A percentile compares a stretch with the other conserved stretches of the same genome.
Evolutionary conservation across 768 basidiomycete species (phyloP).

Genomic region (Amanita inopinata): DNA sequence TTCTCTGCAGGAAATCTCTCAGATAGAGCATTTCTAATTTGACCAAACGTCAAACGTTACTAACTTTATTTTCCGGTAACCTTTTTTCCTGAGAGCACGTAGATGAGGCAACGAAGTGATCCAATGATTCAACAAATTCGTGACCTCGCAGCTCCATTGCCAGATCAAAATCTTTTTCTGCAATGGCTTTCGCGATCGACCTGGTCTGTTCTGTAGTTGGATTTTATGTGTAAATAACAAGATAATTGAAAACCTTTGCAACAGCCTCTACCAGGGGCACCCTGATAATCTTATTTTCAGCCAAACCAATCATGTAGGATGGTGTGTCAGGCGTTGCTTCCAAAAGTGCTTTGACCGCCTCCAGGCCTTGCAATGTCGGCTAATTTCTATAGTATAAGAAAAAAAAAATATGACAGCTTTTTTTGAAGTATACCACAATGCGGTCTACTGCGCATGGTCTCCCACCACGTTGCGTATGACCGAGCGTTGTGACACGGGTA

Average conservation of each 20-base stretch:
- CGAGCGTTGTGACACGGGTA: slow-evolving; percentile 92
- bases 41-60: slow-evolving; percentile 4
- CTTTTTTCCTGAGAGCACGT: slow-evolving; percentile 41
- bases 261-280: slow-evolving; percentile 93
- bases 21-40: slow-evolving; percentile 10
- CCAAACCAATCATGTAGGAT: slow-evolving; percentile 94
- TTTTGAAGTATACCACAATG: slow-evolving; percentile 51
- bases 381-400: slow-evolving; percentile 19
- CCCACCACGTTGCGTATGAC: slow-evolving; percentile 95
- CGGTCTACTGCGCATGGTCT: slow-evolving; percentile 89
- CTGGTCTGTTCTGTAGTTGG: slow-evolving; percentile 49
- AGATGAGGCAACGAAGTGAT: slow-evolving; percentile 77
- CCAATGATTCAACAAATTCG: slow-evolving; percentile 80
- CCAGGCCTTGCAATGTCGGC: slow-evolving; percentile 95
- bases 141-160: slow-evolving; percentile 87
- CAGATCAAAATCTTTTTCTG: slow-evolving; percentile 71
- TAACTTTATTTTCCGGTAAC: slow-evolving; percentile 42
- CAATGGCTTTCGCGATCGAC: slow-evolving; percentile 76
- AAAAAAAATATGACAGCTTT: not conserved
- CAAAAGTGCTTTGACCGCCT: slow-evolving; percentile 84
- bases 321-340: slow-evolving; percentile 83
- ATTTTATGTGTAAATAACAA: not conserved
- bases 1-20: slow-evolving; percentile 34
- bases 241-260: slow-evolving; percentile 44
- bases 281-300: slow-evolving; percentile 91